Conservation (phyloP, 495 filamentous ascomycete genomes). For the Neurospora sp. region DNA sequence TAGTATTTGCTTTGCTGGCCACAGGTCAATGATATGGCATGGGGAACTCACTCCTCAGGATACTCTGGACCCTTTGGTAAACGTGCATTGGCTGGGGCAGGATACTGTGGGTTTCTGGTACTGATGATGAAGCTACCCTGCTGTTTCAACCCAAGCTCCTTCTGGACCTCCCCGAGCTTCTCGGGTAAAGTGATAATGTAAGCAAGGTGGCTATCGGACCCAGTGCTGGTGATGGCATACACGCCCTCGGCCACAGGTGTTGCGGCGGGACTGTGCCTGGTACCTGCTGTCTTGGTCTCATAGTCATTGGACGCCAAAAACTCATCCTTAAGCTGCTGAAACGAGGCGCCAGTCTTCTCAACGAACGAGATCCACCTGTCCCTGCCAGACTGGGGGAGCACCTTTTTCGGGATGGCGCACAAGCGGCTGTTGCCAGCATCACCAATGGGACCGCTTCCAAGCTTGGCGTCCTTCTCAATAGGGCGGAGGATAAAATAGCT, state of each 20-base stretch:
- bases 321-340: conserved; percentile 61
- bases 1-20: conserved; percentile 1
- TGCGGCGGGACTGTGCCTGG: conserved; percentile 60
- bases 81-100: conserved; percentile 51
- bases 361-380: conserved; percentile 80
- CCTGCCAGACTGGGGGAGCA: conserved; percentile 56
- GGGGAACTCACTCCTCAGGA: conserved; percentile 52
- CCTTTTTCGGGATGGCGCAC: conserved; percentile 78
- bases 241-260: conserved; percentile 75
- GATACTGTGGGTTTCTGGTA: conserved; percentile 67
- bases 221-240: conserved; percentile 70
- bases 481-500: conserved; percentile 79
- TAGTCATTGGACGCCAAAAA: conserved; percentile 62
- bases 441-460: conserved; percentile 52
- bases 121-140: conserved; percentile 72
- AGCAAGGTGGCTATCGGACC: conserved; percentile 61
- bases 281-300: conserved; percentile 65
- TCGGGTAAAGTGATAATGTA: conserved; percentile 76
- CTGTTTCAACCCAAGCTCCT: conserved; percentile 59
- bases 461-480: conserved; percentile 54
- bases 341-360: conserved; percentile 58
- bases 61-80: conserved; percentile 61
- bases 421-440: conserved; percentile 60
- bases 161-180: conserved; percentile 61
- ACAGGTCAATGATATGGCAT: not conserved